These are phyloP conservation scores for Zoysia matrella DNA, from an alignment of 202 grass and related monocot species.

Conservation along the genomic window DNA sequence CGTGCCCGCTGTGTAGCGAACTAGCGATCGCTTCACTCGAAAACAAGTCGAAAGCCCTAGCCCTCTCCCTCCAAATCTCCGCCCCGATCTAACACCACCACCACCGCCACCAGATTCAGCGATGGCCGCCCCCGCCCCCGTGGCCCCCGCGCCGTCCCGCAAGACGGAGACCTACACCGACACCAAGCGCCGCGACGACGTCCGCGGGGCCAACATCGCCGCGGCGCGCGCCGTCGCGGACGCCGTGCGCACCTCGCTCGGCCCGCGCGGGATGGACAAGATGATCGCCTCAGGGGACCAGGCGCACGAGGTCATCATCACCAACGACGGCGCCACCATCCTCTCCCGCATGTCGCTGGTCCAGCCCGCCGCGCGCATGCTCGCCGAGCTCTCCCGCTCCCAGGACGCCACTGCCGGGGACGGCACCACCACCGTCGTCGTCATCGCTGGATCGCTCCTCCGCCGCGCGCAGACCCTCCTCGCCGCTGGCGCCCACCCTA, in stretches of 20 bases:
- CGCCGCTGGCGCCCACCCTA: slow-evolving; percentile 69
- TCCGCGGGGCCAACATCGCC: slow-evolving; percentile 73
- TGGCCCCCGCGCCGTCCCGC: slow-evolving; percentile 17
- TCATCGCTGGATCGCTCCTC: slow-evolving; percentile 74
- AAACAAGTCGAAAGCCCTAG: slow-evolving; percentile 14
- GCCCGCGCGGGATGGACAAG: slow-evolving; percentile 92
- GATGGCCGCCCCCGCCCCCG: background rate
- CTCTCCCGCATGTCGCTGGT: slow-evolving; percentile 79
- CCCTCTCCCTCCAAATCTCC: background rate
- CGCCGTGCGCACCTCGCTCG: slow-evolving; percentile 79
- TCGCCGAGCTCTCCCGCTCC: slow-evolving; percentile 88
- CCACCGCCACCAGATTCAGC: too few species aligned
- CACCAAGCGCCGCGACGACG: slow-evolving; percentile 85
- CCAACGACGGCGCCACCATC: slow-evolving; percentile 94
- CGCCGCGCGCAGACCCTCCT: slow-evolving; percentile 64
- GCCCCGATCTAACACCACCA: background rate
- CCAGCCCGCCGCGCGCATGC: slow-evolving; percentile 90
- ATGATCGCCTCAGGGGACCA: slow-evolving; percentile 75
- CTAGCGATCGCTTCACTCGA: too few species aligned
- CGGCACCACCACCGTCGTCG: slow-evolving; percentile 82
- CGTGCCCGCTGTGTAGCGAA: too few species aligned
- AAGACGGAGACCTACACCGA: slow-evolving; percentile 80
- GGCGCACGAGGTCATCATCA: slow-evolving; percentile 76
- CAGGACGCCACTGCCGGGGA: slow-evolving; percentile 83
- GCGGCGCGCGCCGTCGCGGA: slow-evolving; percentile 69